Percentiles rank a stretch among this genome's conserved stretches.
These are phyloP conservation scores for Ceratocystis eucalypticola DNA, from an alignment of 2,329 filamentous ascomycete species.

Conservation along the genomic window DNA sequence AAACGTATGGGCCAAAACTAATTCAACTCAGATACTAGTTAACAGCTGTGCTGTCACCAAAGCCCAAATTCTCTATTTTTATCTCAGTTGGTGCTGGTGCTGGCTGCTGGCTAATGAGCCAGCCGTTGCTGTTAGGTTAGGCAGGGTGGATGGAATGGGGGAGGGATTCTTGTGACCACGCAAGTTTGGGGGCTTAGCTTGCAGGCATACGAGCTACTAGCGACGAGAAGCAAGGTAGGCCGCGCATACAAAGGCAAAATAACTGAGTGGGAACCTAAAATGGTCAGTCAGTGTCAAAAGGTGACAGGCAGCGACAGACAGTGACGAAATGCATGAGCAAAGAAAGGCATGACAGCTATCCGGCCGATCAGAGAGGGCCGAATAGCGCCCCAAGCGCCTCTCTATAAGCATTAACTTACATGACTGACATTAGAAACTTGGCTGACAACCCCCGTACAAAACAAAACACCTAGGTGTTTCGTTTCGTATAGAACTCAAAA, in stretches of 20 bases:
- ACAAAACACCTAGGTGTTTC: not conserved
- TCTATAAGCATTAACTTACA: too few species aligned
- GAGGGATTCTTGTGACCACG: not conserved
- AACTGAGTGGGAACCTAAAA: not conserved
- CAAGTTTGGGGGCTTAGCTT: conserved; percentile 3
- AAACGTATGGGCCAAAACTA: too few species aligned
- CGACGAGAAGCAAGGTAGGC: not conserved
- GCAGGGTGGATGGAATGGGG: not conserved
- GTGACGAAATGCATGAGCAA: not conserved
- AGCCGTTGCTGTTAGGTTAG: too few species aligned
- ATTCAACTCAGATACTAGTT: too few species aligned
- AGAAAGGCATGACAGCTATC: too few species aligned
- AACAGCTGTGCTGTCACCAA: too few species aligned
- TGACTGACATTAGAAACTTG: too few species aligned
- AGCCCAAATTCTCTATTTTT: too few species aligned
- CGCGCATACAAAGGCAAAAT: not conserved
- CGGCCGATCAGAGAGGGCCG: too few species aligned
- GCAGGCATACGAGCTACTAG: not conserved
- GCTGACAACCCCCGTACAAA: not conserved
- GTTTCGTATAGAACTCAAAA: not conserved
- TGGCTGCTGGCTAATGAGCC: not conserved
- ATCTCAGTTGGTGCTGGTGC: not conserved
- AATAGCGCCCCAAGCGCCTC: too few species aligned
- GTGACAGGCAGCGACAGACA: not conserved
- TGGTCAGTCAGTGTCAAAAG: not conserved